Percentiles rank a stretch among this genome's conserved stretches.
Evolutionary conservation across 257 asterid genomes (phyloP).

Genomic region (Solanum infundibuliforme): DNA sequence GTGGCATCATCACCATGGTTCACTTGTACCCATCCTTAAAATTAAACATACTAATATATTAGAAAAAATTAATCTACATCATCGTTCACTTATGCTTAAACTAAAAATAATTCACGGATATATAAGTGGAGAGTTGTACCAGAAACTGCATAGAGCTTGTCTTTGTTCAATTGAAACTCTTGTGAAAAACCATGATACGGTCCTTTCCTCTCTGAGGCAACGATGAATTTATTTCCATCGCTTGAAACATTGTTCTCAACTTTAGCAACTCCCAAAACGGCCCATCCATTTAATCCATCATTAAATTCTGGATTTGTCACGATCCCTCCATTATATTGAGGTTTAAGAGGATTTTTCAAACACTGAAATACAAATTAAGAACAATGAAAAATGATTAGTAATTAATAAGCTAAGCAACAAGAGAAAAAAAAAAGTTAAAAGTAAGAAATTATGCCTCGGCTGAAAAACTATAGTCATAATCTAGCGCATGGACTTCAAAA

Average conservation of each 20-base stretch:
- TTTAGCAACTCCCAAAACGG: not conserved
- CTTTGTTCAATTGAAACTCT: constrained; percentile 2
- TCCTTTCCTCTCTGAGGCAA: constrained; percentile 1
- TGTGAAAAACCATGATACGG: constrained; percentile 1
- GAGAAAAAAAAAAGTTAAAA: not conserved
- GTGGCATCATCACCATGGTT: constrained; percentile 22
- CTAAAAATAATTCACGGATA: too few species aligned
- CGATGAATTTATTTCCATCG: constrained; percentile 13
- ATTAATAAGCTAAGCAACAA: not conserved
- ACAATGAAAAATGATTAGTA: not conserved
- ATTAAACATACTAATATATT: not conserved
- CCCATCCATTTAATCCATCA: constrained; percentile 19
- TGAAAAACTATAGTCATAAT: not conserved
- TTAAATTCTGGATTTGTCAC: constrained; percentile 18
- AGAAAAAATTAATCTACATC: not conserved
- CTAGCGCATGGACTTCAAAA: not conserved
- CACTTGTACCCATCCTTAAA: constrained; percentile 32
- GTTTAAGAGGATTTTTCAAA: constrained; percentile 17
- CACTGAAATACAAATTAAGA: constrained; percentile 10
- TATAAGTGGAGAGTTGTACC: not conserved
- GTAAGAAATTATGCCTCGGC: not conserved
- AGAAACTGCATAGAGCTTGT: constrained; percentile 9
- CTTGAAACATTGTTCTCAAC: not conserved
- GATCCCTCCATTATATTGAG: constrained; percentile 31
- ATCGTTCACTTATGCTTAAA: not conserved